Evolutionary conservation across 176 grass and related monocot species (phyloP).

Genomic region (Dactylis glomerata): DNA sequence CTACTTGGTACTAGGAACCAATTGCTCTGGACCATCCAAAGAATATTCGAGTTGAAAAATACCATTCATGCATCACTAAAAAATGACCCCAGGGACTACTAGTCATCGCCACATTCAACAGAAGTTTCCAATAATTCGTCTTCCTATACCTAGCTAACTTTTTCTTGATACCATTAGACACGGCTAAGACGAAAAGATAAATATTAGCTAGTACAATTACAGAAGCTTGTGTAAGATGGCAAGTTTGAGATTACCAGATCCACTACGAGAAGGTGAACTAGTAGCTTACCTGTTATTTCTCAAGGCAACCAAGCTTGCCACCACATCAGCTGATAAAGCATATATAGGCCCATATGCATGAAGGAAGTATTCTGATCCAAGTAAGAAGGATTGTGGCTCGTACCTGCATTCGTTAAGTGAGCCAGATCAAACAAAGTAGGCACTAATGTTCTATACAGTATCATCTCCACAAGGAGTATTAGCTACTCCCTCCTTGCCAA

Average conservation of each 20-base stretch:
- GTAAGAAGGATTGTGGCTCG: slow-evolving; percentile 78
- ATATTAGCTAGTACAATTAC: slow-evolving; percentile 1
- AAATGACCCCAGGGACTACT: not conserved
- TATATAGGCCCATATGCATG: slow-evolving; percentile 99
- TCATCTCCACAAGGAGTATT: not conserved
- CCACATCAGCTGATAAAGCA: slow-evolving; percentile 97
- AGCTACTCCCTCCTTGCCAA: too few relatives aligned
- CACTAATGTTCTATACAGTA: not conserved
- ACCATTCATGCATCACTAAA: not conserved
- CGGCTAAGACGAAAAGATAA: not conserved
- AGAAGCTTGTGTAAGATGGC: not conserved
- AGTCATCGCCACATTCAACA: not conserved
- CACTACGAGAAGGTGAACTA: not conserved
- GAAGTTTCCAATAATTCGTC: not conserved
- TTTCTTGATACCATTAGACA: not conserved
- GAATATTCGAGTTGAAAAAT: not conserved
- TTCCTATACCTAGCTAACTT: not conserved
- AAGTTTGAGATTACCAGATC: slow-evolving; percentile 8
- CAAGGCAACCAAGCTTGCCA: slow-evolving; percentile 82
- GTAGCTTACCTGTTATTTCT: slow-evolving; percentile 83
- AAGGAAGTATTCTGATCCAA: slow-evolving; percentile 92
- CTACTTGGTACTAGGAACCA: not conserved
- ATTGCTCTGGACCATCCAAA: not conserved
- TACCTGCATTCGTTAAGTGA: slow-evolving; percentile 57
- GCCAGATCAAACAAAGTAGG: not conserved